Evolutionary conservation across 106 monocot genomes (phyloP), one percentile per base, ranked within the genome.

Genomic region (Dendrobium catenatum): DNA sequence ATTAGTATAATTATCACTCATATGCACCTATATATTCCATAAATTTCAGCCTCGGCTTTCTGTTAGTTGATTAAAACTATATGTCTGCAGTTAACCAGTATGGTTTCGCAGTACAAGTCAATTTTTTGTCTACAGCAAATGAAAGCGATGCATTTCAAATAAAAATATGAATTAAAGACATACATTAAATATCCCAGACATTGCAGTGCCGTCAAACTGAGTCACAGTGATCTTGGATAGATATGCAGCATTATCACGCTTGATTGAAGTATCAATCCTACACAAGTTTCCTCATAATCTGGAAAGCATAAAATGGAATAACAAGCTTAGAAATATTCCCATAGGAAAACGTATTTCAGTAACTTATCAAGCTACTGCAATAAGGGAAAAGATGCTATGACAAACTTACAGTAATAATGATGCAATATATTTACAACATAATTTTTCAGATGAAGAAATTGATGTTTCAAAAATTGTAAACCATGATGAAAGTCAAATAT

Each of bases 141-240:
- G 61, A 61, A 61, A 61, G 19, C 6, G 8, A 3, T 61, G 61
- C 6, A 61, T 61, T 61, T 22, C 6, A 61, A 61, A 61, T 61
- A 61, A n/a, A 70, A 37, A 16, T 70, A 27, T 70, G 70, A 70
- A 33, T 70, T 31, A 70, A 70, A n/a, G n/a, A 37, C 9, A 70
- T 70, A 70, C 70, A 70, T 70, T 70, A 31, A 70, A 33, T 70
- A 70, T 70, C 70, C 70, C 70, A n/a, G 70, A 70, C 70, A 70
- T 70, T 70, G 70, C n/a, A 70, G 31, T 70, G 31, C 70, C 33
- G n/a, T 61, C 61, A 19, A 61, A 22, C 61, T 4, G 61, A 66
- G 33, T 70, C 70, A 70, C 27, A 4, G 37, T n/a, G n/a, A 70
- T 70, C 70, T 70, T 16, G 8, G 5, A 70, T 70, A 70, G 27